These are phyloP conservation scores for Plantago coronopus DNA, from an alignment of 305 asterid species.

Conservation along the genomic window DNA sequence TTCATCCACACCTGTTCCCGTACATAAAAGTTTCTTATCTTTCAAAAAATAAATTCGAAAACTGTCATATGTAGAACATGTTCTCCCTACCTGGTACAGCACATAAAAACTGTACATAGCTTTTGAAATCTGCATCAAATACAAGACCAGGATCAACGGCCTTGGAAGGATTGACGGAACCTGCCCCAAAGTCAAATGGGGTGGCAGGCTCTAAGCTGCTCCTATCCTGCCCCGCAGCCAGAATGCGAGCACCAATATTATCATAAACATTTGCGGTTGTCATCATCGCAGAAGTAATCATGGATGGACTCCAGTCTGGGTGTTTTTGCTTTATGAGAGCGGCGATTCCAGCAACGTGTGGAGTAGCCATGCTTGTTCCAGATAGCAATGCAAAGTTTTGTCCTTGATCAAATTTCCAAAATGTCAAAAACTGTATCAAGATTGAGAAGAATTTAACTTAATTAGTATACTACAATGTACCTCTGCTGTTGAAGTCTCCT, in stretches of 20 bases:
- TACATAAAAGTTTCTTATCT: not conserved
- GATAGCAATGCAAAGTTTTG: conserved; percentile 47
- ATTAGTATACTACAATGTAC: conserved; percentile 7
- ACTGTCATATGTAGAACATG: not conserved
- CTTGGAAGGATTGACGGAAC: conserved; percentile 45
- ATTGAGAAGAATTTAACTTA: not conserved
- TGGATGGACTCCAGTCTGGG: conserved; percentile 51
- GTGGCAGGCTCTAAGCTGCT: conserved; percentile 45
- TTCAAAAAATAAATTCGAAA: not conserved
- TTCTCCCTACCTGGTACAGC: conserved; percentile 35
- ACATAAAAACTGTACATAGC: conserved; percentile 44
- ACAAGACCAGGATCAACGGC: conserved; percentile 64
- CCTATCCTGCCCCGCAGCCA: conserved; percentile 30
- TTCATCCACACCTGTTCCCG: conserved; percentile 35
- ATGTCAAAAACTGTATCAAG: not conserved
- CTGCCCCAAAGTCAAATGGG: conserved; percentile 56
- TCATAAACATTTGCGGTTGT: conserved; percentile 46
- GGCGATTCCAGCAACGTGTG: conserved; percentile 56
- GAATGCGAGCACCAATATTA: conserved; percentile 38
- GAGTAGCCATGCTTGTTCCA: conserved; percentile 71
- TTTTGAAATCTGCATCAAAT: conserved; percentile 36
- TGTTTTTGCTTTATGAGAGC: conserved; percentile 58
- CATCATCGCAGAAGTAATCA: conserved; percentile 60
- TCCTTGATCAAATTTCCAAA: conserved; percentile 28
- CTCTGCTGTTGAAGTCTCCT: conserved; percentile 48